Conservation (phyloP, 2,329 filamentous ascomycete genomes). For the Botrytis hyacinthi region DNA sequence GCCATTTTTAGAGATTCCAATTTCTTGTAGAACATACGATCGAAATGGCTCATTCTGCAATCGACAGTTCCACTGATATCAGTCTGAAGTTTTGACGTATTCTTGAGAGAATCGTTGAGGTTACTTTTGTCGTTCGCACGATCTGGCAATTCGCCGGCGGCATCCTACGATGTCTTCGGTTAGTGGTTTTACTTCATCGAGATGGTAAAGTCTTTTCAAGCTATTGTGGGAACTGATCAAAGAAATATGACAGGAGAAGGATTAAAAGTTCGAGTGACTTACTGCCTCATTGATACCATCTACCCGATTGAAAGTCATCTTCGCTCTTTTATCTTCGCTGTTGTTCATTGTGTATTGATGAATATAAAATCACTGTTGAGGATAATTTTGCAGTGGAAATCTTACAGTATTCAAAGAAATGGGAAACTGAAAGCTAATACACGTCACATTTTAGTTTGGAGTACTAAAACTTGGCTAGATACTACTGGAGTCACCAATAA, state of each 20-base stretch:
- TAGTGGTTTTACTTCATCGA: background rate
- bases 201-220: background rate
- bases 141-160: background rate
- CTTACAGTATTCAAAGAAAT: background rate
- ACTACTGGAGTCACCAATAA: background rate
- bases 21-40: background rate
- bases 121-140: rapidly evolving
- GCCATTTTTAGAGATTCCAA: no score
- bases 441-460: background rate
- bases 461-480: background rate
- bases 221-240: background rate
- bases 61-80: no score
- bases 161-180: background rate
- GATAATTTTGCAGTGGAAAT: background rate
- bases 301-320: background rate
- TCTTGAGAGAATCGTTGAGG: background rate
- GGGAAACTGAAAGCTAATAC: background rate
- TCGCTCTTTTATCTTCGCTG: background rate
- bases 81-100: background rate
- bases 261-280: background rate
- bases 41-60: background rate
- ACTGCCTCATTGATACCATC: background rate
- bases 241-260: background rate
- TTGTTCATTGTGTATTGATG: background rate
- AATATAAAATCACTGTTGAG: background rate